These are phyloP conservation scores for Geotrichum macrosporum DNA, from an alignment of 1,139 yeast species.

Conservation along the genomic window DNA sequence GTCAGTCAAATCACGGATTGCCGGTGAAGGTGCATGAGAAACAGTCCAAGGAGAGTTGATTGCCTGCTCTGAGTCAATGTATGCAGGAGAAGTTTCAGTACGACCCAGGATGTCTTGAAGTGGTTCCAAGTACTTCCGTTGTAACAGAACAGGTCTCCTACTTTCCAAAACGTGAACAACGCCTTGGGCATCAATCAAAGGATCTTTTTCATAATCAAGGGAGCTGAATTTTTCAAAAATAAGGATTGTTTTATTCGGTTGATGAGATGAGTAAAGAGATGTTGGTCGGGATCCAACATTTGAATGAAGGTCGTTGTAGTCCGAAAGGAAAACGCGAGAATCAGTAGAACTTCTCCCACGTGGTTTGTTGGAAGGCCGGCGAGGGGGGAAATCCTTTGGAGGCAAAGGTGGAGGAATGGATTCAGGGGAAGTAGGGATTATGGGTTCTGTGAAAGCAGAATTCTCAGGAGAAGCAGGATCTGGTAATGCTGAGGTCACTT, in stretches of 20 bases:
- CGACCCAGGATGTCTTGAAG: constrained; percentile 4
- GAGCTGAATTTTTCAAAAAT: constrained; percentile 31
- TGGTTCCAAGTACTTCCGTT: constrained; percentile 30
- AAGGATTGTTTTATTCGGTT: constrained; percentile 18
- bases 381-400: no score
- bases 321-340: constrained; percentile 5
- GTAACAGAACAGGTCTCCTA: constrained; percentile 32
- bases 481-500: no score
- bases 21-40: constrained; percentile 39
- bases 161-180: constrained; percentile 33
- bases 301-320: constrained; percentile 12
- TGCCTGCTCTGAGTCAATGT: constrained; percentile 34
- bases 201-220: constrained; percentile 35
- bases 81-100: constrained; percentile 25
- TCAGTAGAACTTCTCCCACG: no score
- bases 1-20: constrained; percentile 29
- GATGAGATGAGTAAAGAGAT: constrained; percentile 17
- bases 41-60: constrained; percentile 35
- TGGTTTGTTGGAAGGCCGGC: no score
- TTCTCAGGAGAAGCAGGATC: no score
- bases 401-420: constrained; percentile 1
- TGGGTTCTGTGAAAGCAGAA: no score
- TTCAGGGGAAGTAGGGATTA: neutral
- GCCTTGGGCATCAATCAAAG: constrained; percentile 35
- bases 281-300: constrained; percentile 18